Evolutionary conservation across 2,329 filamentous ascomycete species (phyloP).

Genomic region (Coniosporium tulheliwenetii): DNA sequence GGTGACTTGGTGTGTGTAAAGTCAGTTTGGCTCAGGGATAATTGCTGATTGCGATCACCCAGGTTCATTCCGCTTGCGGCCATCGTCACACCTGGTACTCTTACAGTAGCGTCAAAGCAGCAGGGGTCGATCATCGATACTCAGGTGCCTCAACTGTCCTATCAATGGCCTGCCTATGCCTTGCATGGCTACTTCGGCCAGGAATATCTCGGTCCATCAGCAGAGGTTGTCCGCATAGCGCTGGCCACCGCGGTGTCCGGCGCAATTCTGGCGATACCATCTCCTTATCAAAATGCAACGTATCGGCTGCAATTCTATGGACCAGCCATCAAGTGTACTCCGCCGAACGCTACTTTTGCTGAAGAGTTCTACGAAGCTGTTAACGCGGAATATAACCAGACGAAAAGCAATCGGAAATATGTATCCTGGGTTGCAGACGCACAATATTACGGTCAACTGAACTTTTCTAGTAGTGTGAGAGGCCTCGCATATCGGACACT

Average conservation of each 20-base stretch:
- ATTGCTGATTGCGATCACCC: background rate
- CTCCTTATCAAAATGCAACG: background rate
- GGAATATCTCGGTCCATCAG: background rate
- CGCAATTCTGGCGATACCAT: background rate
- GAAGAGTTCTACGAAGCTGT: background rate
- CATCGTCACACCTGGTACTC: slow-evolving; percentile 5
- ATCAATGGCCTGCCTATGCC: background rate
- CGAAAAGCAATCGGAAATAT: background rate
- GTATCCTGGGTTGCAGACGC: background rate
- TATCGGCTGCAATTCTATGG: background rate
- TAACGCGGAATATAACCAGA: background rate
- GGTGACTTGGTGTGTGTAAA: background rate
- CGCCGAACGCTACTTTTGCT: background rate
- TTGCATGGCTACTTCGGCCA: background rate
- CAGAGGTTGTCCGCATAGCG: background rate
- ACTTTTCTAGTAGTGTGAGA: background rate
- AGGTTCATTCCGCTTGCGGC: slow-evolving; percentile 5
- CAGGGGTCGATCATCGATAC: background rate
- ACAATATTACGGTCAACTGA: background rate
- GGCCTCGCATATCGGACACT: too few species aligned
- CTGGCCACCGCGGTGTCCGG: background rate
- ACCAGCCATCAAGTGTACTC: background rate
- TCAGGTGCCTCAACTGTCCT: background rate
- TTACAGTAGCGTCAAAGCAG: background rate
- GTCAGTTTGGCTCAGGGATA: background rate